Conservation (phyloP, 2,329 filamentous ascomycete species). For the Talaromyces sp. region DNA sequence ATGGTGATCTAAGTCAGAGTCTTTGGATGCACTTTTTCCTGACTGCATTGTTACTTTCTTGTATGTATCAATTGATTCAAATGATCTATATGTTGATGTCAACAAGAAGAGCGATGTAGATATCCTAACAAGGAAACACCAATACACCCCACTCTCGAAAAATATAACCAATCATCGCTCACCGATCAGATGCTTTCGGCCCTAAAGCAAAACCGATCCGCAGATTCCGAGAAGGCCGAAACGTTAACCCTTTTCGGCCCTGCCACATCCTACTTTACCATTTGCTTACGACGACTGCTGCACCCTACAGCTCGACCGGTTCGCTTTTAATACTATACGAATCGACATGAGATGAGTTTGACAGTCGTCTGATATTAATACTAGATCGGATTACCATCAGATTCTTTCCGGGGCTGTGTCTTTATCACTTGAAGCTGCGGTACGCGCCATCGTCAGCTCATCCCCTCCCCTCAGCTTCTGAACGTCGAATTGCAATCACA, state of each 20-base stretch:
- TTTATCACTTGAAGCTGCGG: background rate
- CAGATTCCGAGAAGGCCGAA: background rate
- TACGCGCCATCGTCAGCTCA: background rate
- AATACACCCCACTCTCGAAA: background rate
- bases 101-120: background rate
- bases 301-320: background rate
- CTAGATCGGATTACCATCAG: background rate
- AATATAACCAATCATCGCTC: background rate
- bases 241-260: constrained; percentile 4
- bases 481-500: background rate
- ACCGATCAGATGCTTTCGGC: constrained; percentile 4
- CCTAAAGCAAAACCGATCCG: background rate
- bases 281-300: background rate
- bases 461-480: background rate
- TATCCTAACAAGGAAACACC: background rate
- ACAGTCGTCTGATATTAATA: background rate
- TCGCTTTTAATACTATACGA: background rate
- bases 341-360: background rate
- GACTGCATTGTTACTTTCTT: background rate
- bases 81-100: background rate
- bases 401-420: background rate
- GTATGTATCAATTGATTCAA: background rate
- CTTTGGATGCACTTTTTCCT: background rate
- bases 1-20: background rate
- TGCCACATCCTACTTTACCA: background rate